Evolutionary conservation across 31 red algal genomes (phyloP).

Genomic region (Odonthalia washingtoniensis): DNA sequence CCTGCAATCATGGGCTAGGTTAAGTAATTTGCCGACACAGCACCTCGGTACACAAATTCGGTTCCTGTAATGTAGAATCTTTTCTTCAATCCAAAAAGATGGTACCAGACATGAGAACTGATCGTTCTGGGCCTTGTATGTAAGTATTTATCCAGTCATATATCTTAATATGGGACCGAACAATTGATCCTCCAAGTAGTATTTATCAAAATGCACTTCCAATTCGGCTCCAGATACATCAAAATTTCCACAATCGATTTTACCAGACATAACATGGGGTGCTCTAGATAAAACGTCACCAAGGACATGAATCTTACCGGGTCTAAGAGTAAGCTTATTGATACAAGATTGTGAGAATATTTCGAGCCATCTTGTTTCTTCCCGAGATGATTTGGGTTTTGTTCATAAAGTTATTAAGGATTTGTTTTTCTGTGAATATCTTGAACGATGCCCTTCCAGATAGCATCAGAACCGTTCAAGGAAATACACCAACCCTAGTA

Average conservation of each 20-base stretch:
- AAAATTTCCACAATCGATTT: not conserved
- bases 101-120: not conserved
- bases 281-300: not conserved
- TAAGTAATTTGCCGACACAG: not conserved
- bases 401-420: not conserved
- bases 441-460: slow-evolving; percentile 5
- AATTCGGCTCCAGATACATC: not conserved
- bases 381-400: not conserved
- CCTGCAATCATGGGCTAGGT: too few species aligned
- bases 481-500: not conserved
- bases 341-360: not conserved
- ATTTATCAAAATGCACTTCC: not conserved
- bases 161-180: not conserved
- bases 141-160: not conserved
- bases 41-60: not conserved
- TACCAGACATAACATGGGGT: not conserved
- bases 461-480: slow-evolving; percentile 7
- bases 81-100: not conserved
- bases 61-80: not conserved
- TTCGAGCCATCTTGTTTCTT: not conserved
- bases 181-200: not conserved
- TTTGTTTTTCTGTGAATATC: slow-evolving; percentile 13
- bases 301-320: slow-evolving; percentile 15
- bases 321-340: not conserved
- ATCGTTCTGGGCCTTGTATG: not conserved